A percentile compares a stretch with the other conserved stretches of the same genome.
phyloP scores from a whole-genome alignment of 2,329 filamentous ascomycete genomes.

The Microdochium paspali region DNA sequence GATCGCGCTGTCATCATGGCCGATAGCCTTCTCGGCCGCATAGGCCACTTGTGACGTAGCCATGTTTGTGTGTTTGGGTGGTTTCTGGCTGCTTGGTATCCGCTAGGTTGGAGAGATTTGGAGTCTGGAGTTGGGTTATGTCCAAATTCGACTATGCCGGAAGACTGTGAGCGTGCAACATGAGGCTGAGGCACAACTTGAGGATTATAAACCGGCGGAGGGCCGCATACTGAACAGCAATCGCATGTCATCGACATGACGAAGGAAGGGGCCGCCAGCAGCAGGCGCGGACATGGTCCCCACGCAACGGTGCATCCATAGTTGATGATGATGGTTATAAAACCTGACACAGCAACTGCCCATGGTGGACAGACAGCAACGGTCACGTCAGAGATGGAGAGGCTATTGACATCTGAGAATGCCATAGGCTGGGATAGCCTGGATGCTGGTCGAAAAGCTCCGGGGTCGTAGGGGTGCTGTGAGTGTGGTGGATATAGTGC shows the following conservation, averaged over 20 bases:
- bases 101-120: background rate
- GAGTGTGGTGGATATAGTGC: too few species aligned
- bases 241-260: too few species aligned
- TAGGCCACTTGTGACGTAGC: conserved; percentile 58
- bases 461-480: background rate
- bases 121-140: background rate
- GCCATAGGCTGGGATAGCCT: background rate
- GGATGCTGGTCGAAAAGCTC: background rate
- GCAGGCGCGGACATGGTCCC: too few species aligned
- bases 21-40: conserved; percentile 55
- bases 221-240: too few species aligned
- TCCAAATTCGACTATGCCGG: background rate
- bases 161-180: too few species aligned
- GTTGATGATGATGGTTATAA: background rate
- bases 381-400: background rate
- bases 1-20: conserved; percentile 55
- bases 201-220: too few species aligned
- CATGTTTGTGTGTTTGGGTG: conserved; percentile 27
- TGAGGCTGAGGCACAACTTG: too few species aligned
- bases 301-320: background rate
- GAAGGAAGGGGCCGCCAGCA: too few species aligned
- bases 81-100: too few species aligned
- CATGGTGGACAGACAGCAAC: background rate
- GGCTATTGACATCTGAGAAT: background rate
- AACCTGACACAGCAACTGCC: background rate